phyloP scores from a whole-genome alignment of 1,139 yeast genomes.

The Protomyces gravidus region DNA sequence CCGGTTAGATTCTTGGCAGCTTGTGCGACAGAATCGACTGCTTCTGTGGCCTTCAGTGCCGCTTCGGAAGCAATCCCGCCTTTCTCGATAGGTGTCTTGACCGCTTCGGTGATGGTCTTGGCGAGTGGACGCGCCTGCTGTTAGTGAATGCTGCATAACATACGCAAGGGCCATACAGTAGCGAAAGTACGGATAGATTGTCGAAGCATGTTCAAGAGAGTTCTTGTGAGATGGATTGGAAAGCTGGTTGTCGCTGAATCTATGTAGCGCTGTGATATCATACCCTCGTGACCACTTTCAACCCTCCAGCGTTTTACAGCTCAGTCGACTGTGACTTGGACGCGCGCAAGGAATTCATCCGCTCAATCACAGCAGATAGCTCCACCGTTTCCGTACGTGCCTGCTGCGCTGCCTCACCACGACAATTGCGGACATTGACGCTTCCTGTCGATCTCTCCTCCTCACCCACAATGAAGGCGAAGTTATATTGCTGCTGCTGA shows the following conservation, averaged over 20 bases:
- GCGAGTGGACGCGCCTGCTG: not conserved
- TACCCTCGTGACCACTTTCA: no score
- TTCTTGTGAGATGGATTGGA: not conserved
- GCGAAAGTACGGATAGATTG: not conserved
- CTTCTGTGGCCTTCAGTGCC: not conserved
- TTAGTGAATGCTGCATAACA: not conserved
- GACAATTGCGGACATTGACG: conserved; percentile 58
- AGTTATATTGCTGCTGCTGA: conserved; percentile 75
- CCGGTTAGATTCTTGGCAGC: not conserved
- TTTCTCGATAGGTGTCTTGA: not conserved
- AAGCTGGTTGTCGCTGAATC: no score
- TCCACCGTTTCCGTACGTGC: conserved; percentile 34
- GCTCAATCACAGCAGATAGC: conserved; percentile 37
- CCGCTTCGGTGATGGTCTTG: not conserved
- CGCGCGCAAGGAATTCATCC: conserved; percentile 38
- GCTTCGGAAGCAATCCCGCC: not conserved
- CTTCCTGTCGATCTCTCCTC: conserved; percentile 62
- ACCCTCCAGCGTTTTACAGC: no score
- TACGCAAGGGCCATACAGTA: not conserved
- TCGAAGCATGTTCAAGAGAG: not conserved
- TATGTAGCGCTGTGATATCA: no score
- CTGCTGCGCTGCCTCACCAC: conserved; percentile 53
- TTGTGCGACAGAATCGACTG: not conserved
- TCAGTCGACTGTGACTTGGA: conserved; percentile 33
- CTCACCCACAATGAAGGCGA: conserved; percentile 79